phyloP scores from a whole-genome alignment of 306 rosid genomes.

The Alnus rubra region DNA sequence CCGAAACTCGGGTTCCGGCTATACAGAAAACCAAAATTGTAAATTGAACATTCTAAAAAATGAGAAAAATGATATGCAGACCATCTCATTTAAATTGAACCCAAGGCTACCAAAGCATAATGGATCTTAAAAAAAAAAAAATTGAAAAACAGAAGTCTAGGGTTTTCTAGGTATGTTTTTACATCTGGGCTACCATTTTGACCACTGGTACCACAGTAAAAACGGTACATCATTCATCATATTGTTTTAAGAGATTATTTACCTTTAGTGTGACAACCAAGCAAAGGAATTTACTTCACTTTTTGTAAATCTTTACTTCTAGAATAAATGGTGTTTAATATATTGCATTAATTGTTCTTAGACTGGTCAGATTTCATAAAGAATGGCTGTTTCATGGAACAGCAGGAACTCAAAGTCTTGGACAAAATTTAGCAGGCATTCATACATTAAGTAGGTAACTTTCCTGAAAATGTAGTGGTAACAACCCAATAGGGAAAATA shows the following conservation, averaged over 20 bases:
- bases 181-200: not conserved
- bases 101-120: not conserved
- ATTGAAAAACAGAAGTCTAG: not conserved
- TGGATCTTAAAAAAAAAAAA: slow-evolving; percentile 1
- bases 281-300: too few species aligned
- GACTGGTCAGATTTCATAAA: not conserved
- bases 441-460: not conserved
- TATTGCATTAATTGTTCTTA: not conserved
- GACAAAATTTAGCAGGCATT: not conserved
- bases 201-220: not conserved
- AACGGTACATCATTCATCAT: not conserved
- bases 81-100: not conserved
- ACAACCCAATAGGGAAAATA: not conserved
- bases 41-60: not conserved
- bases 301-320: not conserved
- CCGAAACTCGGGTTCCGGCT: slow-evolving; percentile 95
- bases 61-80: not conserved
- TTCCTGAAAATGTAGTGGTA: not conserved
- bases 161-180: not conserved
- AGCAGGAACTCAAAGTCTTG: not conserved
- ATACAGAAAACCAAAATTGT: slow-evolving; percentile 2
- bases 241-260: not conserved
- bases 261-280: not conserved
- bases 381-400: not conserved
- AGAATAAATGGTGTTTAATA: not conserved